Percentiles rank a stretch among this genome's conserved stretches.
phyloP scores from a whole-genome alignment of 148 eudicot species.

The Chenopodium suecicum region DNA sequence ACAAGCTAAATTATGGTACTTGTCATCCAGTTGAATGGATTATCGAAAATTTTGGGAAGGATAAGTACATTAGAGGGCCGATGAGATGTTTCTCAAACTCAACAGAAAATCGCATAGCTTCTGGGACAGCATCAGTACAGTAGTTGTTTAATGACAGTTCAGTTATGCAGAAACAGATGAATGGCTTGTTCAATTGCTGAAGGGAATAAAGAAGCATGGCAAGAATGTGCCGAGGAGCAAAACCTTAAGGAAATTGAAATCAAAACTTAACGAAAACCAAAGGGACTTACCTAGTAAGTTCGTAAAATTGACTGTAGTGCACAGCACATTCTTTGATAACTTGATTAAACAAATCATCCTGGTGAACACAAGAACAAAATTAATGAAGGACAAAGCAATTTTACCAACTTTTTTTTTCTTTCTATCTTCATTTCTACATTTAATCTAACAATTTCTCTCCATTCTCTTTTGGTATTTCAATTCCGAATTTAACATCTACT shows the following conservation, averaged over 20 bases:
- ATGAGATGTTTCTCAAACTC: neutral
- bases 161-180: neutral
- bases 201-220: neutral
- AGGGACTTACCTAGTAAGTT: constrained; percentile 48
- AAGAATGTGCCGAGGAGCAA: neutral
- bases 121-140: neutral
- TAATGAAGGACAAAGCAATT: neutral
- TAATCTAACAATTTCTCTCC: neutral
- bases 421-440: neutral
- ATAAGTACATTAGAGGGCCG: neutral
- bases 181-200: neutral
- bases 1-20: neutral
- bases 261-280: too few relatives aligned
- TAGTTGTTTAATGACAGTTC: neutral
- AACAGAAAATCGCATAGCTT: neutral
- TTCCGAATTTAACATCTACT: neutral
- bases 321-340: constrained; percentile 76
- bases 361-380: constrained; percentile 25
- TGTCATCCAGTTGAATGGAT: neutral
- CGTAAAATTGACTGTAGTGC: constrained; percentile 74
- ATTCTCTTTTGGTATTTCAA: neutral
- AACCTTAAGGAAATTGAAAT: too few relatives aligned
- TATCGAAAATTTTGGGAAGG: neutral
- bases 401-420: neutral
- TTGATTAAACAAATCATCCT: constrained; percentile 79